phyloP scores from a whole-genome alignment of 441 rosid genomes.

The Adansonia rubrostipa region DNA sequence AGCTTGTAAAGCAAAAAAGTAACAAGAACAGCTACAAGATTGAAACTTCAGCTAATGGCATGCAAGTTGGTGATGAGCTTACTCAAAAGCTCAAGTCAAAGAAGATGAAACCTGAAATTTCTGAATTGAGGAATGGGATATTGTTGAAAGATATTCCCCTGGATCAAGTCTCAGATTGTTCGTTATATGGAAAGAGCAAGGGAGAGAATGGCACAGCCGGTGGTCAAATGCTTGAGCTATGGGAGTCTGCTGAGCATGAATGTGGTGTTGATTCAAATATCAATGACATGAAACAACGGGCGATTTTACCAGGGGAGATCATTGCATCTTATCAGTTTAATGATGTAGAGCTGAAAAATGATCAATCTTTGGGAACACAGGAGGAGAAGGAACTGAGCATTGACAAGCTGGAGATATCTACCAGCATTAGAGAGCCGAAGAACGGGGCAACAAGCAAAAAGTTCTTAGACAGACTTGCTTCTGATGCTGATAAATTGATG shows the following conservation, averaged over 20 bases:
- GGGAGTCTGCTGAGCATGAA: conserved; percentile 60
- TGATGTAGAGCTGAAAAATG: conserved; percentile 22
- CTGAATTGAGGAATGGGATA: conserved; percentile 48
- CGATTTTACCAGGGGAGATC: conserved; percentile 24
- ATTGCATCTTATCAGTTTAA: conserved; percentile 26
- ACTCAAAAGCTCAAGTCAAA: conserved; percentile 42
- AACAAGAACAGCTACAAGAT: conserved; percentile 35
- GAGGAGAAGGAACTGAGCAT: conserved; percentile 38
- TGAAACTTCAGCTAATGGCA: conserved; percentile 29
- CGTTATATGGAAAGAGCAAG: conserved; percentile 53
- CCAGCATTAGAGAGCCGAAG: conserved; percentile 40
- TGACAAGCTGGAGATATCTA: conserved; percentile 51
- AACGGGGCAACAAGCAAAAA: conserved; percentile 51
- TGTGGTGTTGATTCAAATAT: conserved; percentile 30
- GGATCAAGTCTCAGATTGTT: conserved; percentile 74
- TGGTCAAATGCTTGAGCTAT: conserved; percentile 62
- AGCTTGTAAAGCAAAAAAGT: conserved; percentile 37
- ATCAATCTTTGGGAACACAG: conserved; percentile 37
- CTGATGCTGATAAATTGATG: conserved; percentile 66
- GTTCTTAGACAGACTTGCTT: conserved; percentile 70
- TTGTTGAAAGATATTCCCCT: conserved; percentile 91
- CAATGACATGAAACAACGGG: conserved; percentile 35
- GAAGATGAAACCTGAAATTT: conserved; percentile 39
- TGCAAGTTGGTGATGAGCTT: conserved; percentile 40
- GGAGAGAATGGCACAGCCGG: conserved; percentile 37